Conservation (phyloP, 176 grass and related monocot genomes). For the Tillandsia leiboldiana region DNA sequence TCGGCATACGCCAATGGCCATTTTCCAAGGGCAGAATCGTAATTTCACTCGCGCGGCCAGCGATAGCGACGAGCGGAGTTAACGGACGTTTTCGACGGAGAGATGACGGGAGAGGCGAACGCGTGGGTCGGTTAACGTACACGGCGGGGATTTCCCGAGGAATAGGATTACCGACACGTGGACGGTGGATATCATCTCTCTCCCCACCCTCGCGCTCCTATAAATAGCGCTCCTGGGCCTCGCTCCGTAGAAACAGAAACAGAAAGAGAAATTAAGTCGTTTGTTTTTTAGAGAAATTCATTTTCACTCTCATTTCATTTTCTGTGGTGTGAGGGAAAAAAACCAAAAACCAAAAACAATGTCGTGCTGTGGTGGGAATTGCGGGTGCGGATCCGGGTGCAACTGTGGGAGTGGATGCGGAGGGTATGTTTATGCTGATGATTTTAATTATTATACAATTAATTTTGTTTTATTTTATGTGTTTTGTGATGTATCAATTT, state of each 20-base stretch:
- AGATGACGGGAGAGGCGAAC: neutral
- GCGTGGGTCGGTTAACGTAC: neutral
- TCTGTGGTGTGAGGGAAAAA: too few species aligned
- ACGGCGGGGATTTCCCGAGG: neutral
- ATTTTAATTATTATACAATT: too few species aligned
- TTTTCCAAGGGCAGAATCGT: neutral
- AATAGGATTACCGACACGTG: neutral
- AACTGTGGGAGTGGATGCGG: slow-evolving; percentile 65
- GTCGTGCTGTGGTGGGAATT: slow-evolving; percentile 97
- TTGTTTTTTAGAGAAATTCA: neutral
- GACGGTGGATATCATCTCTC: neutral
- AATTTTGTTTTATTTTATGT: too few species aligned
- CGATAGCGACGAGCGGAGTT: neutral
- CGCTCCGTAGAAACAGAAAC: neutral
- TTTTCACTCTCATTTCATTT: too few species aligned
- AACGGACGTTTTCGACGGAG: neutral
- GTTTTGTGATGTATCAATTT: too few species aligned
- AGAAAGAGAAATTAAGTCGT: neutral
- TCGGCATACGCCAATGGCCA: too few species aligned
- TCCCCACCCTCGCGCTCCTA: neutral
- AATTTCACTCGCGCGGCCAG: neutral
- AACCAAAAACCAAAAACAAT: slow-evolving; percentile 12
- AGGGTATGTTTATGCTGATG: slow-evolving; percentile 35
- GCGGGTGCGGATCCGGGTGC: slow-evolving; percentile 69
- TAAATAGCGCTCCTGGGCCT: neutral